Percentiles rank a stretch among this genome's conserved stretches.
phyloP scores from a whole-genome alignment of 306 rosid genomes.

The cucumber (Cucumis sativus) region DNA sequence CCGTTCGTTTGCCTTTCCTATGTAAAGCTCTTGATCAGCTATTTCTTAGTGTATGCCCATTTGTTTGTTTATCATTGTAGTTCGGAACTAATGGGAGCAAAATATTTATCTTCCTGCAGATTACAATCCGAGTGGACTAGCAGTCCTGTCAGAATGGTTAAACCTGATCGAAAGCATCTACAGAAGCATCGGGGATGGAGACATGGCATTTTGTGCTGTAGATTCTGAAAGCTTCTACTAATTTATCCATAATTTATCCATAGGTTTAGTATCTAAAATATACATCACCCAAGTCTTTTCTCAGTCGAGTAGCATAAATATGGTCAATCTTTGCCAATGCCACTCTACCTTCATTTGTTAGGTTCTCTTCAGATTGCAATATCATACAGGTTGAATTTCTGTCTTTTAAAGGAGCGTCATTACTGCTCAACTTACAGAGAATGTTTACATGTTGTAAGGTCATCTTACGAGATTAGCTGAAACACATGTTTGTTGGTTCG shows the following conservation, averaged over 20 bases:
- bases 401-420: background rate
- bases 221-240: constrained; percentile 40
- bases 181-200: constrained; percentile 55
- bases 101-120: constrained; percentile 32
- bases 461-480: background rate
- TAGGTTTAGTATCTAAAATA: constrained; percentile 29
- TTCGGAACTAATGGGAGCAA: background rate
- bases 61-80: background rate
- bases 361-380: background rate
- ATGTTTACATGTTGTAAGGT: background rate
- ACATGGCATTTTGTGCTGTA: constrained; percentile 72
- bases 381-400: background rate
- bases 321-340: background rate
- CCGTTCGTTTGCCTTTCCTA: constrained; percentile 85
- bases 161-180: constrained; percentile 39
- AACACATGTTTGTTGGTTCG: background rate
- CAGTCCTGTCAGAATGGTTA: constrained; percentile 87
- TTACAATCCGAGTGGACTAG: constrained; percentile 68
- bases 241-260: background rate
- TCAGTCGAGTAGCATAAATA: background rate
- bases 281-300: constrained; percentile 7
- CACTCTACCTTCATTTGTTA: background rate
- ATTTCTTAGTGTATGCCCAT: background rate
- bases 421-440: background rate
- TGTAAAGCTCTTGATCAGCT: constrained; percentile 19